A percentile compares a stretch with the other conserved stretches of the same genome.
Evolutionary conservation across 2,329 filamentous ascomycete species (phyloP).

Genomic region (Pseudonectria foliicola): DNA sequence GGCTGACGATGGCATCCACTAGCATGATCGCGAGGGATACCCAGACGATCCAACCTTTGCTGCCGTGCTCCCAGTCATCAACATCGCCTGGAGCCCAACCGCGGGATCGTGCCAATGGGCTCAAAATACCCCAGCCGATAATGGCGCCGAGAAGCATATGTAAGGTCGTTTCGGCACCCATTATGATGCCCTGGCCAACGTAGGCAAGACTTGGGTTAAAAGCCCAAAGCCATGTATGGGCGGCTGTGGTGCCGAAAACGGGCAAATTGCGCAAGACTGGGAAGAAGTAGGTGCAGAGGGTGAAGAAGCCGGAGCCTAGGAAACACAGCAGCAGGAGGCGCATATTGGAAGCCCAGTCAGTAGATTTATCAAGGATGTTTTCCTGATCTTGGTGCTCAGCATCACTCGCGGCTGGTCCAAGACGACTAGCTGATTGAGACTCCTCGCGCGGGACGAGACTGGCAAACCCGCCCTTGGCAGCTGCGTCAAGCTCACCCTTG

Average conservation of each 20-base stretch:
- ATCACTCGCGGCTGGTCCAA: slow-evolving; percentile 17
- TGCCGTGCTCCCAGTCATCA: slow-evolving; percentile 82
- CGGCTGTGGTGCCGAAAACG: slow-evolving; percentile 69
- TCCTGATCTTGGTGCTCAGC: slow-evolving; percentile 26
- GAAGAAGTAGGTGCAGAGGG: slow-evolving; percentile 82
- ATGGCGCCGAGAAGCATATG: slow-evolving; percentile 92
- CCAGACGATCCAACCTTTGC: slow-evolving; percentile 99
- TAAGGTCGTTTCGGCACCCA: slow-evolving; percentile 90
- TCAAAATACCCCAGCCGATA: slow-evolving; percentile 84
- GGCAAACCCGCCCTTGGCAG: slow-evolving; percentile 34
- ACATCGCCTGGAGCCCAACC: slow-evolving; percentile 89
- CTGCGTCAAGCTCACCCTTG: slow-evolving; percentile 27
- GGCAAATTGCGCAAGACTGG: slow-evolving; percentile 81
- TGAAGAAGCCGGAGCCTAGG: slow-evolving; percentile 56
- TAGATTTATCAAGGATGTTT: slow-evolving; percentile 23
- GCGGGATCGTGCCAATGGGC: slow-evolving; percentile 74
- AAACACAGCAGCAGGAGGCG: slow-evolving; percentile 51
- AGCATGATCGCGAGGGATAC: slow-evolving; percentile 94
- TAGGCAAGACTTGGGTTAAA: slow-evolving; percentile 97
- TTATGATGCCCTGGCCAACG: slow-evolving; percentile 95
- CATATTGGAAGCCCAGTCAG: slow-evolving; percentile 41
- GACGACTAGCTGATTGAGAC: slow-evolving; percentile 11
- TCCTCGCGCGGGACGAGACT: slow-evolving; percentile 32
- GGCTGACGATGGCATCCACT: slow-evolving; percentile 81
- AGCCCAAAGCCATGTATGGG: slow-evolving; percentile 84